phyloP scores from a whole-genome alignment of 106 monocot species.

The Ottelia alismoides region DNA sequence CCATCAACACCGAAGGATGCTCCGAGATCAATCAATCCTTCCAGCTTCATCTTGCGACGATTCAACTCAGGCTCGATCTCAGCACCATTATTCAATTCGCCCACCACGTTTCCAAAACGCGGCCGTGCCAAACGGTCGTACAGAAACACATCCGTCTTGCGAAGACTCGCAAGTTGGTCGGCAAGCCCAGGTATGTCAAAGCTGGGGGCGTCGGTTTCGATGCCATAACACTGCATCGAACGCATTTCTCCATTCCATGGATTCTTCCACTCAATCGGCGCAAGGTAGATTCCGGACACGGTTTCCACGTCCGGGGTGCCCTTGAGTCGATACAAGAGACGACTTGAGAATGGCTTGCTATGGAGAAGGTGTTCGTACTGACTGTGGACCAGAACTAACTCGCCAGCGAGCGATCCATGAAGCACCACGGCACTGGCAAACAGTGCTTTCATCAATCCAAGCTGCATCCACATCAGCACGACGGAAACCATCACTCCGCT shows the following conservation, averaged over 20 bases:
- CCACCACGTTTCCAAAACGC: background rate
- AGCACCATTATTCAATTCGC: background rate
- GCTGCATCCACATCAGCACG: background rate
- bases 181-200: background rate
- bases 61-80: background rate
- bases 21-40: background rate
- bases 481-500: background rate
- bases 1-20: background rate
- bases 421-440: background rate
- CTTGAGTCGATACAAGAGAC: background rate
- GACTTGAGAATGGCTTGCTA: background rate
- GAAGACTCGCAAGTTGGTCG: background rate
- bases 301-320: background rate
- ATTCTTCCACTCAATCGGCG: background rate
- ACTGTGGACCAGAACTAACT: background rate
- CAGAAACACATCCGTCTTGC: background rate
- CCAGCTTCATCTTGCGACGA: background rate
- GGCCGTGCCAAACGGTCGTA: background rate
- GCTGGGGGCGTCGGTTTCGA: background rate
- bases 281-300: background rate
- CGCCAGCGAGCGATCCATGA: background rate
- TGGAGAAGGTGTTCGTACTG: background rate
- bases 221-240: background rate
- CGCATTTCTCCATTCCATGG: background rate
- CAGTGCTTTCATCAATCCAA: background rate